Percentiles rank a stretch among this genome's conserved stretches.
phyloP scores from a whole-genome alignment of 352 stramenopile genomes.

The Phytophthora hibernalis region DNA sequence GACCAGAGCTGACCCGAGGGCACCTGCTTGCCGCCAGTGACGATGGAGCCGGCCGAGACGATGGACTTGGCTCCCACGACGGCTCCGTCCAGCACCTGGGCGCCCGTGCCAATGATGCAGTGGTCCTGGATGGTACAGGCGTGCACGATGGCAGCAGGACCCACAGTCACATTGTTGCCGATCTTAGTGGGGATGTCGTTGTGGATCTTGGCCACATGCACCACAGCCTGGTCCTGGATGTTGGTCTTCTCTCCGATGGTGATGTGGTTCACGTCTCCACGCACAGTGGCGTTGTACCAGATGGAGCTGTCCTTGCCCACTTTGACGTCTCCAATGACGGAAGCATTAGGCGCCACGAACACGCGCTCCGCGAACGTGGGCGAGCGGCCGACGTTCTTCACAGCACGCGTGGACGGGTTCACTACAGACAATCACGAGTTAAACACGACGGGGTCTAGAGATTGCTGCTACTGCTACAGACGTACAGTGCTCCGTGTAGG shows the following conservation, averaged over 20 bases:
- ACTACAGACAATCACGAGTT: constrained; percentile 46
- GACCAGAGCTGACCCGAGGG: constrained; percentile 92
- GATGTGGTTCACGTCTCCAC: constrained; percentile 93
- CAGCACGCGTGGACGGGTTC: constrained; percentile 82
- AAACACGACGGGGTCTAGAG: not conserved
- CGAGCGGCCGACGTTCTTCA: constrained; percentile 74
- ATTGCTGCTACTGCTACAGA: constrained; percentile 16
- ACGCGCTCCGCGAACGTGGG: constrained; percentile 61
- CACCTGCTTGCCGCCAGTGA: constrained; percentile 87
- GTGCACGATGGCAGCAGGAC: constrained; percentile 89
- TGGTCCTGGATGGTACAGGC: constrained; percentile 93
- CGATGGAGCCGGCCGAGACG: constrained; percentile 90
- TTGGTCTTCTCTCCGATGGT: constrained; percentile 94
- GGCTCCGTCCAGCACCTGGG: constrained; percentile 91
- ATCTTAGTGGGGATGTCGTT: constrained; percentile 92
- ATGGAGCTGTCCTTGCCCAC: constrained; percentile 91
- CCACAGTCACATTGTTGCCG: constrained; percentile 92
- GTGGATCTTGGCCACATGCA: constrained; percentile 95
- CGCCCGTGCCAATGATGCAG: constrained; percentile 93
- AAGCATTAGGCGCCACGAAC: constrained; percentile 93
- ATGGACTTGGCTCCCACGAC: constrained; percentile 91
- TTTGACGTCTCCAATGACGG: constrained; percentile 93
- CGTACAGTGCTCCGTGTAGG: constrained; percentile 91
- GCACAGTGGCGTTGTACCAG: constrained; percentile 94
- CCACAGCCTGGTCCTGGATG: constrained; percentile 93